A percentile compares a stretch with the other conserved stretches of the same genome.
phyloP scores from a whole-genome alignment of 2,329 filamentous ascomycete genomes.

The Diplocarpon rosae region DNA sequence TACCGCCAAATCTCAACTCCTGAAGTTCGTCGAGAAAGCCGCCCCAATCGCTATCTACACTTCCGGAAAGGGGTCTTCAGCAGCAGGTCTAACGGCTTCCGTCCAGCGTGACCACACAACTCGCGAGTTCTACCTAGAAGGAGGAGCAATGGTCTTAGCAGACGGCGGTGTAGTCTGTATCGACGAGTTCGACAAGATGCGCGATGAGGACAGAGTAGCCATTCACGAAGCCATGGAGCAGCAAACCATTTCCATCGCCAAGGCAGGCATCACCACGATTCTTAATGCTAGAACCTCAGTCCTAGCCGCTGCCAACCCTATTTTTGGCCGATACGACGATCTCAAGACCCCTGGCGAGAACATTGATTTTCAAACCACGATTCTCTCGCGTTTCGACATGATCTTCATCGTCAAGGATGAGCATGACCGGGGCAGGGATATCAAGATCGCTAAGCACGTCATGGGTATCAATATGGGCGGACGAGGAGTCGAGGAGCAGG shows the following conservation, averaged over 20 bases:
- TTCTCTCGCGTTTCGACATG: conserved; percentile 97
- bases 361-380: conserved; percentile 98
- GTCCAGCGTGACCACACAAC: conserved; percentile 89
- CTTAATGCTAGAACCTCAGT: conserved; percentile 93
- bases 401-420: conserved; percentile 98
- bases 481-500: conserved; percentile 67
- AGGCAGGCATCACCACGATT: conserved; percentile 96
- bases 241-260: conserved; percentile 97
- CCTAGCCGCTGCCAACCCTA: conserved; percentile 88
- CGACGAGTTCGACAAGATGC: conserved; percentile 99
- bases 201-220: conserved; percentile 92
- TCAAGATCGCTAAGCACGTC: conserved; percentile 90
- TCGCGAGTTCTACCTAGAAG: conserved; percentile 94
- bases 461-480: conserved; percentile 96
- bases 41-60: conserved; percentile 97
- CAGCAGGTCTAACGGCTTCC: conserved; percentile 92
- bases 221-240: conserved; percentile 99
- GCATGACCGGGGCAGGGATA: conserved; percentile 79
- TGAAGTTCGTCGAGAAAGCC: conserved; percentile 96
- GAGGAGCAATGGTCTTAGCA: conserved; percentile 95
- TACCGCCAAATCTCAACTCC: conserved; percentile 92
- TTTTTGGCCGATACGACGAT: conserved; percentile 96
- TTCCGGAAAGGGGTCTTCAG: conserved; percentile 94
- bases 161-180: conserved; percentile 97
- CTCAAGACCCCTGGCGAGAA: conserved; percentile 97